phyloP scores from a whole-genome alignment of 139 green algal genomes.

The Picochlorum sp. region DNA sequence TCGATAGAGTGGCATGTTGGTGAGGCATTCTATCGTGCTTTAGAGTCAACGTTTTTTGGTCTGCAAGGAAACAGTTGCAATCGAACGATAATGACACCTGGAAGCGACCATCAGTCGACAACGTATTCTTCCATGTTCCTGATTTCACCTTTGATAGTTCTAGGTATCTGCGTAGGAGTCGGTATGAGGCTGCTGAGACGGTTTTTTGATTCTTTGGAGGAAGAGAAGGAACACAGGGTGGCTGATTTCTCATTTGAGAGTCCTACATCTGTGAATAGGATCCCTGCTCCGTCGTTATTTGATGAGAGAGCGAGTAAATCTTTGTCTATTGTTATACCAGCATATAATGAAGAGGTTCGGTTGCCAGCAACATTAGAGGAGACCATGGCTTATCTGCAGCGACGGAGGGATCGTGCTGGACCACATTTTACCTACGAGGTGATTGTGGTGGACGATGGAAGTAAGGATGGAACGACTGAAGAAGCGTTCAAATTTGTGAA shows the following conservation, averaged over 20 bases:
- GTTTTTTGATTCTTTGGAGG: constrained; percentile 25
- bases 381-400: constrained; percentile 61
- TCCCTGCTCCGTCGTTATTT: constrained; percentile 38
- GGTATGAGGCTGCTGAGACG: neutral
- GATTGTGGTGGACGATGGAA: constrained; percentile 95
- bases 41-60: too few relatives aligned
- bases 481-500: constrained; percentile 54
- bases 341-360: constrained; percentile 90
- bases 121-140: neutral
- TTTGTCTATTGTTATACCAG: constrained; percentile 76
- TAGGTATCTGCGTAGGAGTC: neutral
- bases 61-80: too few relatives aligned
- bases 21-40: too few relatives aligned
- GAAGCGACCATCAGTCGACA: too few relatives aligned
- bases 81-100: too few relatives aligned
- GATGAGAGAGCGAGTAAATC: constrained; percentile 48
- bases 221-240: constrained; percentile 4
- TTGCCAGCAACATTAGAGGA: constrained; percentile 72
- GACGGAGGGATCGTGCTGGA: constrained; percentile 51
- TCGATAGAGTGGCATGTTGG: too few relatives aligned
- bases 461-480: constrained; percentile 63
- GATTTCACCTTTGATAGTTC: neutral
- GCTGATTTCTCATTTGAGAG: constrained; percentile 24
- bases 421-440: constrained; percentile 86
- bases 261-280: constrained; percentile 17